Evolutionary conservation across 2,329 filamentous ascomycete species (phyloP), one percentile per base, ranked within the genome.

Genomic region (Neofusicoccum sp.): DNA sequence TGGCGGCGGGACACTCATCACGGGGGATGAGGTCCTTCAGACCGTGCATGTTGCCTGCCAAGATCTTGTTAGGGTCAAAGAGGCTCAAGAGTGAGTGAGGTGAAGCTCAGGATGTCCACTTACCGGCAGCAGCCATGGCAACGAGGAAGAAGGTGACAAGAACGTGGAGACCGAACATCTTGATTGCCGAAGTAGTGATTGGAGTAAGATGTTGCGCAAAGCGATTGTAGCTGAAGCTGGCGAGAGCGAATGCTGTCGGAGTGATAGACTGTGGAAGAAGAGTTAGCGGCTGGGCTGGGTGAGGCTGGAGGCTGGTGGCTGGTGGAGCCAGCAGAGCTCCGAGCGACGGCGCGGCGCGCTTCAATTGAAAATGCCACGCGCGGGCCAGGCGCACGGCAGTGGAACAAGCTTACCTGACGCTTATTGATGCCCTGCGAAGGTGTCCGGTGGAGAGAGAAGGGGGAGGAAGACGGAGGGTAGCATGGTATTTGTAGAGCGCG

Each of bases 121-220:
- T 58, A 58, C 54, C 54, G 31, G 54, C 40, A 30, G 43, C 49
- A 34, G 40, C 40, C 58, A 60, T 40, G 48, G 58, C 47, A 33
- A 53, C 48, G 28, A 49, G 41, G 31, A 41, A 12, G 33, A 47
- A 36, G 31, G 54, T 8, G 41, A 58, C 11, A 31, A 58, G 4
- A 20, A 58, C 14, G 16, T 58, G 45, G 31, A 58, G 54, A 47
- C 43, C 43, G 54, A 45, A 43, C 58, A 60, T 60, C 31, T 60
- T 60, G 58, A 14, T 26, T 30, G 36, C 43, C 43, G 51, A 43
- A 36, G 51, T 33, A 44, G 51, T 33, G 51, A 33, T 43, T 56
- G 36, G n/a, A 34, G 11, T 56, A 56, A 56, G n/a, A 16, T 56
- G 34, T 16, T 30, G 38, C 51, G 51, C 51, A 43, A 56, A 43